Evolutionary conservation across 2,329 filamentous ascomycete species (phyloP), one percentile per base, ranked within the genome.

Genomic region (Ascochyta clinopodiicola): DNA sequence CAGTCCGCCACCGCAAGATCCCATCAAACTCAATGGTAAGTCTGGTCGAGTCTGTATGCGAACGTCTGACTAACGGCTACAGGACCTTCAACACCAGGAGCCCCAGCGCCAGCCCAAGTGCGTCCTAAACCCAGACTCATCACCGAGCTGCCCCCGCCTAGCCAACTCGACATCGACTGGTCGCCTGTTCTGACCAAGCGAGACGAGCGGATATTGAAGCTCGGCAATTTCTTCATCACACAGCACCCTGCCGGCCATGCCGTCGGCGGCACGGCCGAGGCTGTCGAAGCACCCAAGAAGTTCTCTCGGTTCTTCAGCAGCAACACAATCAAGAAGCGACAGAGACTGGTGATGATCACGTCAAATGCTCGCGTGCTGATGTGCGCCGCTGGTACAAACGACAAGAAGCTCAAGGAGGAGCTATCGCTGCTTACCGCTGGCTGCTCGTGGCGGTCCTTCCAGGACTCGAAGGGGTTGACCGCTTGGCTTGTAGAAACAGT

Each of bases 131-230:
- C 73, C 29, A 63, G 92, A 58, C 87, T 97, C 57, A 96, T 99
- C 57, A 98, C 95, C 1, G 95, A 99, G 75, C 82, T 99, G 9
- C 92, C 95, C 15, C 94, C 95, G n/a, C 95, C 95, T 0, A 96
- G 91, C 45, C 95, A 98, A 74, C 81, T 99, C 24, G 95, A 99
- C 71, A 96, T 99, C 53, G 95, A 99, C 77, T 99, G 95, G 95
- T 97, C 94, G 0, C 95, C 95, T 0, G 93, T 99, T 4, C 80
- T 99, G 51, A 97, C 91, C 9, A 88, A 88, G 68, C 88, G 87
- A 56, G 97, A 98, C 70, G 95, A 99, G 76, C 86, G 95, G 32
- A 99, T 99, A 64, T 77, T 99, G 60, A 97, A 96, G 75, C 81
- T 99, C 21, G 95, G 95, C 2, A 96, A 99, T 68, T 79, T 97